Percentiles rank a stretch among this genome's conserved stretches.
Evolutionary conservation across 495 filamentous ascomycete genomes (phyloP).

Genomic region (Penicillium antarcticum): DNA sequence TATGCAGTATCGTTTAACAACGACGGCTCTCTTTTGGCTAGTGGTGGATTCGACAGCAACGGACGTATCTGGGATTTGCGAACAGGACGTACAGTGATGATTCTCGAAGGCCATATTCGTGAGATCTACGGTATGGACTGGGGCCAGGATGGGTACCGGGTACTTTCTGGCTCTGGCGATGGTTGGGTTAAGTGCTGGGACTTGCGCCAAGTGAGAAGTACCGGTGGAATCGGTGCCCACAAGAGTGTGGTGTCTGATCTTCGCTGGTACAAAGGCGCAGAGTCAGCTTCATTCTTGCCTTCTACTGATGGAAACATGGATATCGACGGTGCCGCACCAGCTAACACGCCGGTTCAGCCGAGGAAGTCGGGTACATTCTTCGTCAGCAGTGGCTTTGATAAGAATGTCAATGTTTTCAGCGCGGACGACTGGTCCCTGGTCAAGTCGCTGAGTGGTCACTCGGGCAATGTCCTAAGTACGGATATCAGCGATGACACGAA

Average conservation of each 20-base stretch:
- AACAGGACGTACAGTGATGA: slow-evolving; percentile 92
- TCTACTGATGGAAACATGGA: slow-evolving; percentile 52
- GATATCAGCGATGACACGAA: slow-evolving; percentile 80
- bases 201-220: slow-evolving; percentile 77
- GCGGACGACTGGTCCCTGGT: slow-evolving; percentile 93
- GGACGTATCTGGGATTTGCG: slow-evolving; percentile 96
- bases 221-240: slow-evolving; percentile 85
- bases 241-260: slow-evolving; percentile 88
- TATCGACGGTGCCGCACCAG: slow-evolving; percentile 46
- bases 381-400: slow-evolving; percentile 87
- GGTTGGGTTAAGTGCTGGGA: slow-evolving; percentile 99
- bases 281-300: slow-evolving; percentile 59
- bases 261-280: slow-evolving; percentile 85
- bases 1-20: slow-evolving; percentile 84
- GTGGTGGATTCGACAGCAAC: slow-evolving; percentile 88
- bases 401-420: slow-evolving; percentile 91
- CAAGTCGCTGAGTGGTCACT: slow-evolving; percentile 85
- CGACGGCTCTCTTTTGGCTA: slow-evolving; percentile 87
- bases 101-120: slow-evolving; percentile 88
- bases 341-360: slow-evolving; percentile 34
- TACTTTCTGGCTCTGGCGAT: slow-evolving; percentile 86
- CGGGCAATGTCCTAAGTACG: slow-evolving; percentile 82
- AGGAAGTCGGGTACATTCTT: slow-evolving; percentile 82
- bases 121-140: slow-evolving; percentile 92
- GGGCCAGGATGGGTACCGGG: slow-evolving; percentile 83